Evolutionary conservation across 331 rosid species (phyloP).

Genomic region (Quercus tomentella): DNA sequence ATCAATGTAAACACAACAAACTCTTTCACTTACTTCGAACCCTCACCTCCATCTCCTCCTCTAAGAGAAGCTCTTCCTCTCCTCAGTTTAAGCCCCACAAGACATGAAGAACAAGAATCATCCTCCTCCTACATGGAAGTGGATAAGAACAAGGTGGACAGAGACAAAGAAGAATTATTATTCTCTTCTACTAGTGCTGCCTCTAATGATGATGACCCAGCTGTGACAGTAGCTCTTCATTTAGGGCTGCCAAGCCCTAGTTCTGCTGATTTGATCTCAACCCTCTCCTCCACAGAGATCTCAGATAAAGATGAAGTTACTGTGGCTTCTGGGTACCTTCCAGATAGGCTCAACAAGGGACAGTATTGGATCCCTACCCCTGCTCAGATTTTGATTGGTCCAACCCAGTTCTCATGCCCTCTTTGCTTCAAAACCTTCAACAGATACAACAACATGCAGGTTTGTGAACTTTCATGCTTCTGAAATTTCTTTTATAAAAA

Average conservation of each 20-base stretch:
- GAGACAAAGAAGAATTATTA: constrained; percentile 20
- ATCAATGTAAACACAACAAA: not conserved
- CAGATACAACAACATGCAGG: constrained; percentile 96
- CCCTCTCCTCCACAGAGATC: constrained; percentile 41
- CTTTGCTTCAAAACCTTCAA: constrained; percentile 91
- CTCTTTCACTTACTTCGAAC: constrained; percentile 13
- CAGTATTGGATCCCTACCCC: constrained; percentile 96
- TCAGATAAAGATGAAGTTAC: constrained; percentile 42
- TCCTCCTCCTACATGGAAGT: constrained; percentile 35
- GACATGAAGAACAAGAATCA: constrained; percentile 31
- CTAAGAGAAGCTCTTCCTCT: constrained; percentile 70
- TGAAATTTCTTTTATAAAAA: not conserved
- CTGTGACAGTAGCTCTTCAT: constrained; percentile 77
- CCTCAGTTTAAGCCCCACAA: constrained; percentile 55
- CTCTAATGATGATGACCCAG: constrained; percentile 18
- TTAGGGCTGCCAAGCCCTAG: constrained; percentile 67
- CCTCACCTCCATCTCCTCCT: constrained; percentile 55
- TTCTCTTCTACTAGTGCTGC: constrained; percentile 8
- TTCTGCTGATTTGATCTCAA: constrained; percentile 56
- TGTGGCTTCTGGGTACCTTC: constrained; percentile 28
- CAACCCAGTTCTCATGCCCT: constrained; percentile 85
- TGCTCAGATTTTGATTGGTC: constrained; percentile 78
- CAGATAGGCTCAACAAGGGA: constrained; percentile 56
- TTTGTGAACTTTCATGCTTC: constrained; percentile 7
- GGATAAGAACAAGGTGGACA: constrained; percentile 13